Evolutionary conservation across 1,139 yeast genomes (phyloP).

Genomic region (Sugiyamaella sp.): DNA sequence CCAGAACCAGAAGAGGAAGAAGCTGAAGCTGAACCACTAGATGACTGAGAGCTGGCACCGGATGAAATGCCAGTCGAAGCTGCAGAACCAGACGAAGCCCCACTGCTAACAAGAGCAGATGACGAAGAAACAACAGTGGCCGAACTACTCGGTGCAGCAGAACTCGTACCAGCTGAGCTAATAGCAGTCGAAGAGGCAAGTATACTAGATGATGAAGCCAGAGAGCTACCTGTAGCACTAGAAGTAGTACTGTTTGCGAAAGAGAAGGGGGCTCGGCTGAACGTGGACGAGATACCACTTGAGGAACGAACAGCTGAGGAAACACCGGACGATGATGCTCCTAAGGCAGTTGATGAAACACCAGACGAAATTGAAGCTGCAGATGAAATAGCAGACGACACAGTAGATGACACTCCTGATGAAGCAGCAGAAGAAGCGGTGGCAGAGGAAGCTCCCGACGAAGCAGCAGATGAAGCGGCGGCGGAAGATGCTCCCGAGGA

Average conservation of each 20-base stretch:
- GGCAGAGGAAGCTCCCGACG: neutral
- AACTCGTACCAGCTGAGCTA: neutral
- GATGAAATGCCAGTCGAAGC: neutral
- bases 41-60: neutral
- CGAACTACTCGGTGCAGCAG: neutral
- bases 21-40: neutral
- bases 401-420: neutral
- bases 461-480: constrained; percentile 1
- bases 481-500: neutral
- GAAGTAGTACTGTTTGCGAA: neutral
- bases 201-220: neutral
- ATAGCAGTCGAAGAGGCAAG: neutral
- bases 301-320: neutral
- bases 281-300: neutral
- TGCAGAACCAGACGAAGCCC: constrained; percentile 2
- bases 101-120: neutral
- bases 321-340: constrained; percentile 3
- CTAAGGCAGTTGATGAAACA: neutral
- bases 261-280: neutral
- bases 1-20: neutral
- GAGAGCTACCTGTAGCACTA: neutral
- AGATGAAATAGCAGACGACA: neutral
- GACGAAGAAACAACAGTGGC: neutral
- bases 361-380: neutral
- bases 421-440: neutral